Percentiles rank a stretch among this genome's conserved stretches.
Evolutionary conservation across 148 eudicot species (phyloP).

Genomic region (Dysphania ambrosioides): DNA sequence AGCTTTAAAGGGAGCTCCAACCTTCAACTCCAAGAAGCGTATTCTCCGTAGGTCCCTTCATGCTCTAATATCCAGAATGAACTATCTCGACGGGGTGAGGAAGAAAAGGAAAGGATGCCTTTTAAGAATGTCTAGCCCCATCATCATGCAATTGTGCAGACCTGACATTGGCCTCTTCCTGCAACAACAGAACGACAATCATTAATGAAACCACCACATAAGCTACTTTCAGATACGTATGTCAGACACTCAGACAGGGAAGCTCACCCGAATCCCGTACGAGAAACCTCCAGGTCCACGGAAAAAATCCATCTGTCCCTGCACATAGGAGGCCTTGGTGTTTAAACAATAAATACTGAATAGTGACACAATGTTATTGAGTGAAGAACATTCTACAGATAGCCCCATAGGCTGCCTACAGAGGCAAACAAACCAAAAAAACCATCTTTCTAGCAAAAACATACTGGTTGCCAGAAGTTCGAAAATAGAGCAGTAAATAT

Average conservation of each 20-base stretch:
- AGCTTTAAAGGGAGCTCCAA: background rate
- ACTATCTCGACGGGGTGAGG: background rate
- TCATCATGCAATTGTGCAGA: slow-evolving; percentile 81
- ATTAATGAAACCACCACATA: background rate
- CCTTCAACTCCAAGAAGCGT: background rate
- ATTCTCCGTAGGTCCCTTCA: background rate
- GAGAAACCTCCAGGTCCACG: slow-evolving; percentile 52
- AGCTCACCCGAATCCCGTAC: slow-evolving; percentile 82
- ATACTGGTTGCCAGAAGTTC: background rate
- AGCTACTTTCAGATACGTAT: background rate
- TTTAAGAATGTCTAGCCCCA: slow-evolving; percentile 63
- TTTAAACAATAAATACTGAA: background rate
- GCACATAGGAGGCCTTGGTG: slow-evolving; percentile 16
- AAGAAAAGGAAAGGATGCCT: background rate
- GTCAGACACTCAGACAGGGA: background rate
- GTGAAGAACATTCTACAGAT: slow-evolving; percentile 1
- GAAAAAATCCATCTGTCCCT: slow-evolving; percentile 96
- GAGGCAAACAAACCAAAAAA: too few relatives aligned
- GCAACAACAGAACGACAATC: slow-evolving; percentile 12
- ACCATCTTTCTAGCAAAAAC: background rate
- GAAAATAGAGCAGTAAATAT: background rate
- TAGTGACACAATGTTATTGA: background rate
- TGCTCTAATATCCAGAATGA: background rate
- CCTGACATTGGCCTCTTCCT: slow-evolving; percentile 86
- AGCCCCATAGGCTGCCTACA: background rate